Evolutionary conservation across 805 yeast genomes (phyloP), one percentile per base, ranked within the genome.

Genomic region (Lachancea fermentati): DNA sequence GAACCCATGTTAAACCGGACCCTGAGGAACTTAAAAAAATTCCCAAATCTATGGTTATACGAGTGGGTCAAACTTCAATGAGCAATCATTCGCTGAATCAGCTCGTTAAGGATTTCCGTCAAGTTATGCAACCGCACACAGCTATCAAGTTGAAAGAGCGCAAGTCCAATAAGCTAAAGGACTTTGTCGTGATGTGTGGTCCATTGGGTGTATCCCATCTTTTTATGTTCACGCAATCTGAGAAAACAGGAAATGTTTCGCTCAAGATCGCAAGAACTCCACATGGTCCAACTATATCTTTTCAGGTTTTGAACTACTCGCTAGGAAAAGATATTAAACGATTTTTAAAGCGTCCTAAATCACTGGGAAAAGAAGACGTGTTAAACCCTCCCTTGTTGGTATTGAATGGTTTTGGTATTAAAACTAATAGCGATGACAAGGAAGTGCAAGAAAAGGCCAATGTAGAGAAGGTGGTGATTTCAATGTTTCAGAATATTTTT

Each of bases 181-280:
- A 91, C 65, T 93, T 84, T 53, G 76, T 89, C n/a, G 95, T 87
- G n/a, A 89, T 93, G 96, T 85, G 96, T 29, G 97, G 97, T 4
- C 97, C 97, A 11, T 69, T 93, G 32, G 95, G 95, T 19, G 96
- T 93, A 16, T 74, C 91, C 5, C 96, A 91, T 64, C 65, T 93
- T 56, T 78, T 93, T 65, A 69, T 91, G 15, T 89, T 93, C 68
- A 81, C 87, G 46, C 96, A 88, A 59, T 75, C 85, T 29, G 82
- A 79, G 51, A 73, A 72, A 31, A 67, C 82, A 1, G 97, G 96
- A 5, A 80, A 79, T 41, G 81, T 93, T 4, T 82, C 91, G 37
- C 68, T 93, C 47, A 76, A 97, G 55, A 64, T 93, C 33, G 88
- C 91, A 1, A 78, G 85, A 55, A 78, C 89, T 70, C 96, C 97